Base-by-base conservation (phyloP, 768 basidiomycete genomes). In the Agrocybe chaxingu region DNA sequence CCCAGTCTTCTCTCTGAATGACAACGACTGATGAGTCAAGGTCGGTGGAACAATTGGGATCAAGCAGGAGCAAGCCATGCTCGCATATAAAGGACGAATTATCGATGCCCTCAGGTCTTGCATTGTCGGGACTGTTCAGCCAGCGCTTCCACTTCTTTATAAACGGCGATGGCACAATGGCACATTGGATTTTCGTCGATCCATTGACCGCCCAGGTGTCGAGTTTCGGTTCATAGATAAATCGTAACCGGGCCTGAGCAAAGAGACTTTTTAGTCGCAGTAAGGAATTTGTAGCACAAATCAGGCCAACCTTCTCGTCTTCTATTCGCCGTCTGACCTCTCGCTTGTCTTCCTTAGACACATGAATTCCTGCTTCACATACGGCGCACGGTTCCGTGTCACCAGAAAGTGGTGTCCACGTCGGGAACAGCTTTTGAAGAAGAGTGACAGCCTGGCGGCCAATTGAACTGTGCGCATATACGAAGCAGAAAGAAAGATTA, bases 121-220 rank as follows among this genome's bases (percentile, higher is more conserved):
- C 54, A 44, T 69, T 60, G 51, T 80, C 78, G 6, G 86, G 86
- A 46, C 75, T 76, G 47, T 70, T 69, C 6, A 84, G 60, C 92
- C 92, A 93, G 49, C 75, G 73, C 48, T 74, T 73, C 92, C 92
- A 94, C 35, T 69, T 59, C 19, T 76, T 81, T 43, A 85, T 66
- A 61, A 92, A 94, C 2, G 70, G 70, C 30, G 77, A 68, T 7
- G 85, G 77, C 36, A 89, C 66, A 36, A 89, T 68, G 8, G 82
- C 83, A 57, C 77, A 84, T 7, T 76, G 69, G 33, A 74, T 69
- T 42, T 77, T 70, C 40, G 80, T 76, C 10, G 78, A n/a, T 65
- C 59, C 32, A 29, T 53, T 50, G n/a, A 24, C 24, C 24, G 57
- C 53, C 63, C 63, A 65, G 9, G 48, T 42, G 52, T 64, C 59